Base-by-base conservation (phyloP, 331 rosid species). In the Pyracantha coccinea region DNA sequence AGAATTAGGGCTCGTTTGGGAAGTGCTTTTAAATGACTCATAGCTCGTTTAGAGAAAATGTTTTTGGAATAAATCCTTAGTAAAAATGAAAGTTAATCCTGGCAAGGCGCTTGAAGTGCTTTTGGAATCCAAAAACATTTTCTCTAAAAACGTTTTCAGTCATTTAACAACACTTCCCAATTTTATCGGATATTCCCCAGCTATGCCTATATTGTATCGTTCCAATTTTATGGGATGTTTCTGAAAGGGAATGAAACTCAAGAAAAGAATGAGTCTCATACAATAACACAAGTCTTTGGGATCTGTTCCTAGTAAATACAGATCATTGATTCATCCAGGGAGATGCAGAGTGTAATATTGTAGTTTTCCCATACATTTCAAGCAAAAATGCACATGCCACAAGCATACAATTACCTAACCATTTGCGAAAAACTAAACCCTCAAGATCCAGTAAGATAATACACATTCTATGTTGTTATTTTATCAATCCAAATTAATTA, bases 361-460 rank as follows among this genome's bases (percentile, higher is more conserved):
- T 13, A 72, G 76, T 12, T 59, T 17, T 38, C 41, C 15, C 38
- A 16, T 10, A 25, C 6, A 10, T 3, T 33, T 63, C 68, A 68
- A 74, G 52, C 53, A 31, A 73, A 75, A 75, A n/a, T 11, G 5
- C 24, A 69, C 27, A 58, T 16, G 6, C 32, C 29, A 24, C 32
- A 14, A 14, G 44, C 1, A 0, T 38, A 38, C 44, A 38, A 38
- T 38, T 38, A 38, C 12, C 4, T 13, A 71, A 32, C 45, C 24
- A 44, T 74, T 69, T 79, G 75, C 59, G 68, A 75, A 24, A 16
- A 20, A 66, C 47, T 59, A 78, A 79, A 78, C 74, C 77, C 65
- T 31, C 6, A 75, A 68, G 61, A 86, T 85, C 66, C 63, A 80
- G 72, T 21, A 71, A 23, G 29, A 16, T 21, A 74, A 52, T 16